Evolutionary conservation across 1,284 basidiomycete genomes (phyloP), one percentile per base, ranked within the genome.

Genomic region (Rhizopogon parksii): DNA sequence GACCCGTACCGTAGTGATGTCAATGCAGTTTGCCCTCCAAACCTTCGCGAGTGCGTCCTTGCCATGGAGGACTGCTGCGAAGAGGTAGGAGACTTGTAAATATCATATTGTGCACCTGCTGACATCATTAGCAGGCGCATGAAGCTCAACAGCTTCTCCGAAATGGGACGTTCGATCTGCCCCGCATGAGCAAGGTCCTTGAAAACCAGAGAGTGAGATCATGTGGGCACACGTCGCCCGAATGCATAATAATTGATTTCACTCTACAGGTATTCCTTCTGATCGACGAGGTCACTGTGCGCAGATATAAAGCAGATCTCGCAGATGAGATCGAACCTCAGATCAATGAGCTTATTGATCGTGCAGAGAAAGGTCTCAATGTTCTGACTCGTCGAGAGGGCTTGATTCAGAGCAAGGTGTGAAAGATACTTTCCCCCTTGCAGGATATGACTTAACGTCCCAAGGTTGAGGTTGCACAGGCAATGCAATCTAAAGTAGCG

Each of bases 301-400:
- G 76, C 49, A 74, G 70, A 66, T 88, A 88, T 68, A 85, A 88
- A 58, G 68, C 80, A 2, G 83, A 84, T 51, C 71, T 89, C 17
- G 79, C 78, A 1, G 85, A 87, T 49, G 86, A 88, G 64, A 79
- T 89, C 9, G 86, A 89, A 55, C 87, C 87, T n/a, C 78, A 83
- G 30, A 82, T 89, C 24, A 78, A 73, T 46, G 85, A 88, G 56
- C 76, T 89, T 17, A 75, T 88, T 21, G 74, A 80, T 50, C 77
- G 79, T n/a, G 81, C 85, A 1, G 81, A 86, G 60, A 80, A 78
- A 58, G 85, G 85, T 1, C 65, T 87, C 27, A 74, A 77, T 36
- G 62, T 70, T 7, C 65, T 89, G 50, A 67, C 74, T 56, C 83
- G 80, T 68, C 78, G 78, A 58, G 80, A 83, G 54, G 72, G 68